phyloP scores from a whole-genome alignment of 228 moss, liverwort and hornwort species.

The Sphagnum magellanicum region DNA sequence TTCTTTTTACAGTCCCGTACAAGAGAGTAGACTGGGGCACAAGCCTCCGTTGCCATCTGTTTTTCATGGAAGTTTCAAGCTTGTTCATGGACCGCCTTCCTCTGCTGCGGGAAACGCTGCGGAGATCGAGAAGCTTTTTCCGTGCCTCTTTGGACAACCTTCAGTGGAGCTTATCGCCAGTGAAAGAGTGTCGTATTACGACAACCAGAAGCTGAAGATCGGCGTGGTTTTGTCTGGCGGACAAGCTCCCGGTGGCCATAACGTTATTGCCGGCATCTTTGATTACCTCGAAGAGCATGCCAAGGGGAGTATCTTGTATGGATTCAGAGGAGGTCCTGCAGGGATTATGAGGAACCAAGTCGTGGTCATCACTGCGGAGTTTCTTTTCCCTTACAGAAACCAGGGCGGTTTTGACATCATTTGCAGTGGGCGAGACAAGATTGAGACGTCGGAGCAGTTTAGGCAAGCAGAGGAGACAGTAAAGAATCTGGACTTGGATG shows the following conservation, averaged over 20 bases:
- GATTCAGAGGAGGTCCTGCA: conserved; percentile 76
- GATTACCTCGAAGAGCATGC: conserved; percentile 73
- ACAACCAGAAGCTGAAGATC: conserved; percentile 40
- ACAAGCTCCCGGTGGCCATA: conserved; percentile 68
- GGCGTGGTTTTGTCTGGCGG: conserved; percentile 81
- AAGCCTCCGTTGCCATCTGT: conserved; percentile 44
- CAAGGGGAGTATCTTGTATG: conserved; percentile 57
- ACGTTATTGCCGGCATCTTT: conserved; percentile 78
- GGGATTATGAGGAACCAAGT: conserved; percentile 80
- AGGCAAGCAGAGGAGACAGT: conserved; percentile 75
- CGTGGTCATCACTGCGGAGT: conserved; percentile 67
- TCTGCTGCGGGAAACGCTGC: conserved; percentile 56
- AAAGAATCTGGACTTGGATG: conserved; percentile 43
- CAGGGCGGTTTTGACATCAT: conserved; percentile 97
- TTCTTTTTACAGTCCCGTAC: conserved; percentile 66
- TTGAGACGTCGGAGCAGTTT: conserved; percentile 88
- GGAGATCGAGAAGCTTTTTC: conserved; percentile 60
- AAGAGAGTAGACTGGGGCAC: conserved; percentile 42
- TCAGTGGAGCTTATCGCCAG: conserved; percentile 42
- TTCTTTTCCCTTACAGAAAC: conserved; percentile 71
- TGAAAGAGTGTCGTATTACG: conserved; percentile 15
- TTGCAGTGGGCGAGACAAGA: conserved; percentile 90
- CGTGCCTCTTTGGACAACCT: conserved; percentile 63
- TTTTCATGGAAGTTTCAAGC: conserved; percentile 45
- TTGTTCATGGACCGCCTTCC: conserved; percentile 36